Evolutionary conservation across 176 grass and related monocot genomes (phyloP).

Genomic region (Carex myosuroides): DNA sequence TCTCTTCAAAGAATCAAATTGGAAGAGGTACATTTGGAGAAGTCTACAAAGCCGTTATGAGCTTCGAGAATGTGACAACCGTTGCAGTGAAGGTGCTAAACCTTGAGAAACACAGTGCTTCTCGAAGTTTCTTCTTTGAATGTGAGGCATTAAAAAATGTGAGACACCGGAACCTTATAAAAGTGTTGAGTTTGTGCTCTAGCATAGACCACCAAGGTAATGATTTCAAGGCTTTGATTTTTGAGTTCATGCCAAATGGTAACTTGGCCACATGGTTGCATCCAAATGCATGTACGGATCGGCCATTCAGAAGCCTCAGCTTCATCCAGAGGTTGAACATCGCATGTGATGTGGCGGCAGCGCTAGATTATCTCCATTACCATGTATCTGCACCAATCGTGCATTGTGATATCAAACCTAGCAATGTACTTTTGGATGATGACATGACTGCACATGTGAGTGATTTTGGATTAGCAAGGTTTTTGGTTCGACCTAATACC

Average conservation of each 20-base stretch:
- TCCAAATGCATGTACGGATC: background rate
- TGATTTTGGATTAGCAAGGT: conserved; percentile 38
- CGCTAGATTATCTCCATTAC: conserved; percentile 42
- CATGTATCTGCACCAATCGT: conserved; percentile 24
- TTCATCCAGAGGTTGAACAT: conserved; percentile 25
- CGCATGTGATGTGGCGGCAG: conserved; percentile 27
- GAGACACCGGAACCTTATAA: conserved; percentile 36
- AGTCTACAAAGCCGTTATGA: conserved; percentile 36
- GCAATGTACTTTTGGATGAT: conserved; percentile 41
- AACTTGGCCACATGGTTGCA: conserved; percentile 32
- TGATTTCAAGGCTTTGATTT: conserved; percentile 50
- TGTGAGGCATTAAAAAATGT: conserved; percentile 36
- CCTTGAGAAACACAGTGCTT: conserved; percentile 32
- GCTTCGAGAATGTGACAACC: background rate
- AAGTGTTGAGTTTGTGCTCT: conserved; percentile 35
- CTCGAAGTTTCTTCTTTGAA: conserved; percentile 34
- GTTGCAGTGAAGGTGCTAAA: conserved; percentile 46
- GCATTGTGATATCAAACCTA: conserved; percentile 45
- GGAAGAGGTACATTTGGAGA: conserved; percentile 31
- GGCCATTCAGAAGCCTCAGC: background rate
- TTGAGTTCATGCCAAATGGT: conserved; percentile 42
- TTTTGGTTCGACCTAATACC: background rate
- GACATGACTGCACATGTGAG: conserved; percentile 29
- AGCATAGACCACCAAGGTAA: conserved; percentile 35
- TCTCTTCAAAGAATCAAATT: conserved; percentile 28